Percentiles rank a stretch among this genome's conserved stretches.
phyloP scores from a whole-genome alignment of 768 basidiomycete species.

The Serendipita vermifera region DNA sequence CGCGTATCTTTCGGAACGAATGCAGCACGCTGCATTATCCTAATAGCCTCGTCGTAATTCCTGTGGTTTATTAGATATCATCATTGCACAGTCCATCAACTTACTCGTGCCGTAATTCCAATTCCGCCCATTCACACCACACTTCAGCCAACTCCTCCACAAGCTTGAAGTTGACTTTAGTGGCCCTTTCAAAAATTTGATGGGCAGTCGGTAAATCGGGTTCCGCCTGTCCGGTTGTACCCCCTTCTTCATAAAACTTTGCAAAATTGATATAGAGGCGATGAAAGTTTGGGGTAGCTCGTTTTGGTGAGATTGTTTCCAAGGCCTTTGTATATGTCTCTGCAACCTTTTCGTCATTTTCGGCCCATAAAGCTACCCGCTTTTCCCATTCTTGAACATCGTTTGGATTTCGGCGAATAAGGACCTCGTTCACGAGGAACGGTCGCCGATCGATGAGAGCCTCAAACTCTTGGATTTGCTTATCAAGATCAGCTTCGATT shows the following conservation, averaged over 20 bases:
- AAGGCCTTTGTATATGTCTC: slow-evolving; percentile 87
- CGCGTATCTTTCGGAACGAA: slow-evolving; percentile 81
- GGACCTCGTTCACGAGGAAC: slow-evolving; percentile 91
- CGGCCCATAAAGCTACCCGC: slow-evolving; percentile 81
- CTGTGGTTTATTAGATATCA: slow-evolving; percentile 31
- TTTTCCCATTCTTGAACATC: slow-evolving; percentile 99
- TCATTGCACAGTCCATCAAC: slow-evolving; percentile 23
- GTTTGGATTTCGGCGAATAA: slow-evolving; percentile 85
- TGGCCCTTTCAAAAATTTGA: slow-evolving; percentile 86
- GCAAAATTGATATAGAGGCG: slow-evolving; percentile 90
- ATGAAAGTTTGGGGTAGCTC: slow-evolving; percentile 82
- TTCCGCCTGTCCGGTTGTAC: slow-evolving; percentile 64
- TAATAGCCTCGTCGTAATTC: slow-evolving; percentile 90
- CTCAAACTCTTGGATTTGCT: slow-evolving; percentile 84
- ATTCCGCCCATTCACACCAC: slow-evolving; percentile 99
- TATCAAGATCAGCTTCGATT: slow-evolving; percentile 72
- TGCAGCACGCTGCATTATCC: slow-evolving; percentile 93
- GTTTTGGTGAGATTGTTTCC: slow-evolving; percentile 75
- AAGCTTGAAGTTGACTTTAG: slow-evolving; percentile 81
- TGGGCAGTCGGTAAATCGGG: slow-evolving; percentile 72
- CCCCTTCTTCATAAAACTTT: slow-evolving; percentile 95
- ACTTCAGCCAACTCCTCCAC: slow-evolving; percentile 97
- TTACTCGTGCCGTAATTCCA: slow-evolving; percentile 93
- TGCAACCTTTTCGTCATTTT: slow-evolving; percentile 88
- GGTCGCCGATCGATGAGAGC: slow-evolving; percentile 88